Evolutionary conservation across 2,329 filamentous ascomycete genomes (phyloP), one percentile per base, ranked within the genome.

Genomic region (Ascochyta viciae-villosae): DNA sequence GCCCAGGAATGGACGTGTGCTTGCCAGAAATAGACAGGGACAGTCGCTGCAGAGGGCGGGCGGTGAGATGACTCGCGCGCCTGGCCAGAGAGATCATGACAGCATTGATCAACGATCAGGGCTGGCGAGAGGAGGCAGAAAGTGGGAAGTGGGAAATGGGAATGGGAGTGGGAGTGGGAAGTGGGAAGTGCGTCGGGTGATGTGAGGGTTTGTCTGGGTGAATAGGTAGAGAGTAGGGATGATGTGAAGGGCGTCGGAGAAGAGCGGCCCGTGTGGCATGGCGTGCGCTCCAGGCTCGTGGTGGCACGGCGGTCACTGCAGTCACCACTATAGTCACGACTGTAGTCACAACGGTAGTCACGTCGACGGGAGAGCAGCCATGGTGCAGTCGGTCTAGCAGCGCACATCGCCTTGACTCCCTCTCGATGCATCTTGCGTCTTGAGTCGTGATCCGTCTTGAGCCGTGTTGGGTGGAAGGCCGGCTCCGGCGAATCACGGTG

Each of bases 31-130:
- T 57, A 54, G 64, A 64, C 63, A 67, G 61, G 68, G 65, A 64
- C 62, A 58, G 39, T 54, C 43, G 61, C 40, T 61, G 57, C 46
- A 62, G 45, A 45, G 55, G 62, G 48, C 52, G 54, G 64, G 72
- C 72, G 72, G 71, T 74, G 71, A 74, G 58, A 69, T 73, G 72
- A 75, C 72, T 75, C 72, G 72, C 62, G 12, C 35, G 42, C 10
- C 27, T 53, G 64, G 57, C 60, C 57, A 47, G 57, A 58, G 60
- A 57, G 54, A 60, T 61, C 62, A 75, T 73, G 70, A 75, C 71
- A 73, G 59, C 62, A 71, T 68, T 37, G 47, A 43, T 16, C 40
- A 44, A 37, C 26, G 49, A 54, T 42, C 33, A 39, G 33, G 22
- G 19, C 13, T 26, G 39, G 39, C 7, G 23, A 27, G 38, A 12